Conservation (phyloP, 495 filamentous ascomycete genomes). For the Penicilliopsis zonata region DNA sequence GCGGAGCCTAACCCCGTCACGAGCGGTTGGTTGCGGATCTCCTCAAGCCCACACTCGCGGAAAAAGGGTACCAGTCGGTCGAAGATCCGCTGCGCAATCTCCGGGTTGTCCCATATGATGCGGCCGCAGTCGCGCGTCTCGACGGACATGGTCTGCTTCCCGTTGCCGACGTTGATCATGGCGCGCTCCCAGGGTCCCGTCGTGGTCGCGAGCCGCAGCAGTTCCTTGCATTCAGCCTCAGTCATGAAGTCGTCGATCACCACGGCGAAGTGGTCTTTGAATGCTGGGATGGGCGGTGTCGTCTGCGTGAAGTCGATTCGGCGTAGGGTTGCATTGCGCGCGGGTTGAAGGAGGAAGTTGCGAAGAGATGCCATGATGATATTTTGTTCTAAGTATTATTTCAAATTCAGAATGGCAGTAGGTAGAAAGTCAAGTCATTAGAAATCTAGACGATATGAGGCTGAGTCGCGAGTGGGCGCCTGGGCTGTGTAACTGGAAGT, state of each 20-base stretch:
- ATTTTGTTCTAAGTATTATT: no score
- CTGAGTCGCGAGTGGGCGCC: no score
- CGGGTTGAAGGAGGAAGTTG: constrained; percentile 2
- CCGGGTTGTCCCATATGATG: constrained; percentile 59
- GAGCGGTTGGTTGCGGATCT: constrained; percentile 21
- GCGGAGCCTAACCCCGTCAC: constrained; percentile 36
- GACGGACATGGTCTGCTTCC: constrained; percentile 41
- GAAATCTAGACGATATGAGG: no score
- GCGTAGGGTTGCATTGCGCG: constrained; percentile 14
- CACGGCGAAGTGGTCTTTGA: constrained; percentile 42
- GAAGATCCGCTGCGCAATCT: constrained; percentile 51
- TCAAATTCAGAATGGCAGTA: no score
- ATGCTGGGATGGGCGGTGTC: constrained; percentile 37
- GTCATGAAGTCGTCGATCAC: constrained; percentile 55
- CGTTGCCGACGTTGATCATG: constrained; percentile 57
- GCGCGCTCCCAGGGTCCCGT: constrained; percentile 52
- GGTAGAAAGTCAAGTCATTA: no score
- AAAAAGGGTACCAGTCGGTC: constrained; percentile 41
- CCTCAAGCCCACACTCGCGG: constrained; percentile 20
- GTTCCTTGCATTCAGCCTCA: constrained; percentile 43
- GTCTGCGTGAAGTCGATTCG: constrained; percentile 41
- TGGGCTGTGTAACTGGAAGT: no score
- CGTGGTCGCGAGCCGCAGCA: constrained; percentile 37
- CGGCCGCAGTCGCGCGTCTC: constrained; percentile 57
- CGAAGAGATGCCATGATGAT: no score